phyloP scores from a whole-genome alignment of 2,329 filamentous ascomycete species.

The Neoarthrinium moseri region DNA sequence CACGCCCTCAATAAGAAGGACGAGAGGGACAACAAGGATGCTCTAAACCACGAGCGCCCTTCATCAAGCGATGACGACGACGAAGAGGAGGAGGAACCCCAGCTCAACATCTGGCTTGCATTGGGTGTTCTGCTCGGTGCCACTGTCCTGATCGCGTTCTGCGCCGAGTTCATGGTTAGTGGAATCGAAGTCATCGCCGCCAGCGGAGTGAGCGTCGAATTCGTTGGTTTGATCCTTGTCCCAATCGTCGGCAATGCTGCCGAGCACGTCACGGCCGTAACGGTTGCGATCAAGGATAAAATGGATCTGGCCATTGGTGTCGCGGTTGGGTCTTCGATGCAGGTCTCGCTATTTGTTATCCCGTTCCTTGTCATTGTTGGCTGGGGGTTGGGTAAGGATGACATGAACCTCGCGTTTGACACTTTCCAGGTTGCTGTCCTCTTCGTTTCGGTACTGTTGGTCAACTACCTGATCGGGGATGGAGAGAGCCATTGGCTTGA shows the following conservation, averaged over 20 bases:
- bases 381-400: slow-evolving; percentile 69
- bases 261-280: slow-evolving; percentile 79
- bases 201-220: slow-evolving; percentile 66
- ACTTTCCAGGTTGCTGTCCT: slow-evolving; percentile 84
- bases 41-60: slow-evolving; percentile 26
- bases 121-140: slow-evolving; percentile 68
- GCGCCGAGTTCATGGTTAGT: slow-evolving; percentile 75
- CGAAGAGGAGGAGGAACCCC: slow-evolving; percentile 72
- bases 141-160: slow-evolving; percentile 78
- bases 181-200: slow-evolving; percentile 68
- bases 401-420: slow-evolving; percentile 83
- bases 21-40: slow-evolving; percentile 51
- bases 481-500: slow-evolving; percentile 83
- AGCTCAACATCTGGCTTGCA: slow-evolving; percentile 71
- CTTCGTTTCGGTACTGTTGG: slow-evolving; percentile 79
- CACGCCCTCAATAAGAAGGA: slow-evolving; percentile 32
- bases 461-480: slow-evolving; percentile 83
- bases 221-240: slow-evolving; percentile 76
- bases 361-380: slow-evolving; percentile 75
- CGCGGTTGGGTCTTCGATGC: slow-evolving; percentile 76
- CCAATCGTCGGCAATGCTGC: slow-evolving; percentile 83
- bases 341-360: slow-evolving; percentile 77
- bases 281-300: slow-evolving; percentile 79
- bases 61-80: slow-evolving; percentile 52
- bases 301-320: slow-evolving; percentile 83